Percentiles rank a stretch among this genome's conserved stretches.
Evolutionary conservation across 1,284 basidiomycete species (phyloP).

Genomic region (Paramarasmius palmivorus): DNA sequence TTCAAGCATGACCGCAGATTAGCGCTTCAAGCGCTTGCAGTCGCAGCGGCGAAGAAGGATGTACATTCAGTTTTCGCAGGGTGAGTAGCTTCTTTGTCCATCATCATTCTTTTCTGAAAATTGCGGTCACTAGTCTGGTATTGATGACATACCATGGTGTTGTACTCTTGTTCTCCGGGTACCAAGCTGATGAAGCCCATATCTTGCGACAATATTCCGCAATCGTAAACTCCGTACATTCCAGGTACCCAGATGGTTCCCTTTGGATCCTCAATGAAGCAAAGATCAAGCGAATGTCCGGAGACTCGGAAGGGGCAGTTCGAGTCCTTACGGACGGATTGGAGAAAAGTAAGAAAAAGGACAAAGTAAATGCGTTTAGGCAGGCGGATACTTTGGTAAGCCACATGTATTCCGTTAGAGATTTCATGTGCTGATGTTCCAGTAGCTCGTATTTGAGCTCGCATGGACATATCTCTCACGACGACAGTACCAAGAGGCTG

Average conservation of each 20-base stretch:
- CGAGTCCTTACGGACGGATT: constrained; percentile 60
- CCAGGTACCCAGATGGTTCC: constrained; percentile 65
- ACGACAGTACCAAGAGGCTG: constrained; percentile 64
- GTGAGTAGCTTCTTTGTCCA: constrained; percentile 34
- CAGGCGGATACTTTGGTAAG: constrained; percentile 73
- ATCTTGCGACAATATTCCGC: constrained; percentile 62
- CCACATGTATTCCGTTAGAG: not conserved
- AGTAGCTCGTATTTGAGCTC: constrained; percentile 71
- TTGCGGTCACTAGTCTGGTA: constrained; percentile 48
- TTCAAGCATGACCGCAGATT: constrained; percentile 70
- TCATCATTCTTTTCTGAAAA: not conserved
- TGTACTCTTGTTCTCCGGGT: constrained; percentile 68
- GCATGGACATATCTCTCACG: constrained; percentile 74
- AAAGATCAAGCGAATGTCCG: constrained; percentile 72
- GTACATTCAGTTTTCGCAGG: constrained; percentile 76
- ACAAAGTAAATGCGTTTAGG: constrained; percentile 48
- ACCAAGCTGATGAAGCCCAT: constrained; percentile 68
- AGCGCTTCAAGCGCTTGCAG: constrained; percentile 65
- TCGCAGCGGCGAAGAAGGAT: constrained; percentile 64
- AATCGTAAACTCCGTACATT: constrained; percentile 58
- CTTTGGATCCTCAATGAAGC: constrained; percentile 81
- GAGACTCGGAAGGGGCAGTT: constrained; percentile 64
- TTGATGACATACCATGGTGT: constrained; percentile 79
- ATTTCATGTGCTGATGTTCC: not conserved
- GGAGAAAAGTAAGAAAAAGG: constrained; percentile 30